Conservation (phyloP, 352 stramenopile species). For the Phytophthora rubi region DNA sequence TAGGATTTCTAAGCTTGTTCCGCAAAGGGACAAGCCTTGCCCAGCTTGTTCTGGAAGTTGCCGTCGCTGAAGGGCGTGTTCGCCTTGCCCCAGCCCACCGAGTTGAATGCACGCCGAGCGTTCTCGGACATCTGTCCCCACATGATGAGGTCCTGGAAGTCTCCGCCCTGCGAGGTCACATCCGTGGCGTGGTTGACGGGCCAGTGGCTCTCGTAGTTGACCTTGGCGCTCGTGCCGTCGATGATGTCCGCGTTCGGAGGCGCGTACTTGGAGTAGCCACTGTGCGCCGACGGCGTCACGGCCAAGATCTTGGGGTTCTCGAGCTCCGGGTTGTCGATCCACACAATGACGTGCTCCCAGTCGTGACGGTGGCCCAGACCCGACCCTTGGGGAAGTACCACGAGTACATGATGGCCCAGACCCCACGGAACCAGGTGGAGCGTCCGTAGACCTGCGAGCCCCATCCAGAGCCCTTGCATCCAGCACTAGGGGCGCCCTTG, state of each 20-base stretch:
- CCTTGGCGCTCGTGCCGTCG: slow-evolving; percentile 18
- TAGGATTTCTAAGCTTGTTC: neutral
- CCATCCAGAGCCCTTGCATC: slow-evolving; percentile 16
- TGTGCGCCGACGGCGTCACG: slow-evolving; percentile 8
- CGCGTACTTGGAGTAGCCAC: slow-evolving; percentile 11
- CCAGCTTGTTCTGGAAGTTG: slow-evolving; percentile 17
- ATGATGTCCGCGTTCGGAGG: slow-evolving; percentile 6
- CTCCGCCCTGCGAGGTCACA: slow-evolving; percentile 5
- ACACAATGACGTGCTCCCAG: slow-evolving; percentile 31
- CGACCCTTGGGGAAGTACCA: slow-evolving; percentile 28
- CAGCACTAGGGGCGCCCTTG: slow-evolving; percentile 4
- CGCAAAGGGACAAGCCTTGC: slow-evolving; percentile 15
- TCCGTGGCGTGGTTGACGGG: slow-evolving; percentile 11
- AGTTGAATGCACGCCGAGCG: slow-evolving; percentile 18
- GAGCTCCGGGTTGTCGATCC: slow-evolving; percentile 22
- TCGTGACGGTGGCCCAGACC: slow-evolving; percentile 22
- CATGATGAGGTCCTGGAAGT: slow-evolving; percentile 29
- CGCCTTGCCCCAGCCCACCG: slow-evolving; percentile 11
- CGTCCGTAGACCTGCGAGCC: slow-evolving; percentile 31
- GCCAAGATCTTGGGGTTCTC: slow-evolving; percentile 22
- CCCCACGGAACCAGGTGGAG: neutral
- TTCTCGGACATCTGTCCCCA: slow-evolving; percentile 28
- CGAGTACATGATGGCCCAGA: slow-evolving; percentile 26
- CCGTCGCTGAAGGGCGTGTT: slow-evolving; percentile 24
- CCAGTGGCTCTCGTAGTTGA: slow-evolving; percentile 15